phyloP scores from a whole-genome alignment of 1,139 yeast genomes.

The Scheffersomyces segobiensis region DNA sequence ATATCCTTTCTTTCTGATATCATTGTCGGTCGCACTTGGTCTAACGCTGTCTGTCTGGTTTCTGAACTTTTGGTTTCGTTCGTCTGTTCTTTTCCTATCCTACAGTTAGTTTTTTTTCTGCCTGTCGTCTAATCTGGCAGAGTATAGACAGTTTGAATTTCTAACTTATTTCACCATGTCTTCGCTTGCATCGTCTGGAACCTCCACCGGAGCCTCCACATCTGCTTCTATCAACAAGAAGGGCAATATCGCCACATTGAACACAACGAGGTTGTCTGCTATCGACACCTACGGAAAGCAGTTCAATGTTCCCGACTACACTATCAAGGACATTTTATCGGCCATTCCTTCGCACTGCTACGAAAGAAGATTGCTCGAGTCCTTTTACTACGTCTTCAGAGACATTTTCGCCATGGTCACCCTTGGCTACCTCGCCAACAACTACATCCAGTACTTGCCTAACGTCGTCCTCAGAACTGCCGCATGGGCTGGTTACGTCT shows the following conservation, averaged over 20 bases:
- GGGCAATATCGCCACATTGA: conserved; percentile 40
- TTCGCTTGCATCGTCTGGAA: conserved; percentile 9
- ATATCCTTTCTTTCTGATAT: conserved; percentile 1
- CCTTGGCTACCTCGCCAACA: conserved; percentile 55
- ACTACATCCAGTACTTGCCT: conserved; percentile 43
- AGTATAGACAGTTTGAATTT: conserved; percentile 1
- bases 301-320: conserved; percentile 70
- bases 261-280: conserved; percentile 36
- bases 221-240: conserved; percentile 22
- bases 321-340: conserved; percentile 70
- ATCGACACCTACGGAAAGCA: conserved; percentile 63
- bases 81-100: not conserved
- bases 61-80: not conserved
- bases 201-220: conserved; percentile 9
- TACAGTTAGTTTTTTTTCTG: not conserved
- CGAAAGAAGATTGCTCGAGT: conserved; percentile 58
- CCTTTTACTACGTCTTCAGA: conserved; percentile 64
- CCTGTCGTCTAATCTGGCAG: not conserved
- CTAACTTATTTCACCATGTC: conserved; percentile 6
- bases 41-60: not conserved
- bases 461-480: conserved; percentile 27
- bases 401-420: conserved; percentile 56
- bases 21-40: not conserved
- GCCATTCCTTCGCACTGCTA: conserved; percentile 79
- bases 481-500: conserved; percentile 40